phyloP scores from a whole-genome alignment of 768 basidiomycete species.

The Suillus sp. region DNA sequence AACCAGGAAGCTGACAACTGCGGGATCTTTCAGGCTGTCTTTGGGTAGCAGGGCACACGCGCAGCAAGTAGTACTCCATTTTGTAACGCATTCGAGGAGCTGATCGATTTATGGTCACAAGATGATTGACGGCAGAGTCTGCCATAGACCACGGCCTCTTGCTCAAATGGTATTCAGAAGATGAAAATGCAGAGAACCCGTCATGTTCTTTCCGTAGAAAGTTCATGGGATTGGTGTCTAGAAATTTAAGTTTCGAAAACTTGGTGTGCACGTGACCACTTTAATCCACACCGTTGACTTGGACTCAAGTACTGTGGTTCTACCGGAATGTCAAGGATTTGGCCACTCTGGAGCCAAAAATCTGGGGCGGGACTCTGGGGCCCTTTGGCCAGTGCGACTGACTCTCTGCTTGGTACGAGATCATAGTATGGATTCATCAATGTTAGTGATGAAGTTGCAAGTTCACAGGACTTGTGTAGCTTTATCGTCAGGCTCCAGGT shows the following conservation, averaged over 20 bases:
- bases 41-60: conserved; percentile 35
- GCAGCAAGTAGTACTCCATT: neutral
- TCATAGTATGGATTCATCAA: neutral
- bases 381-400: too few relatives aligned
- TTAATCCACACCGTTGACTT: too few relatives aligned
- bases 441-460: neutral
- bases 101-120: neutral
- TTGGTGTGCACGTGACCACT: too few relatives aligned
- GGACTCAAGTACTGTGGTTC: too few relatives aligned
- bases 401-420: neutral
- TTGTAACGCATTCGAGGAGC: neutral
- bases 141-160: too few relatives aligned
- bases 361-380: too few relatives aligned
- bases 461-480: neutral
- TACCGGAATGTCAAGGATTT: too few relatives aligned
- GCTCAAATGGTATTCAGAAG: neutral
- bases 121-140: too few relatives aligned
- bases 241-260: too few relatives aligned
- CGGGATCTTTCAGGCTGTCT: conserved; percentile 49
- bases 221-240: too few relatives aligned
- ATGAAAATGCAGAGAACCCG: neutral
- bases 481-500: neutral
- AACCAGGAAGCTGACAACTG: conserved; percentile 77
- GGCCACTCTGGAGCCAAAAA: too few relatives aligned
- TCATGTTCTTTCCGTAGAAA: too few relatives aligned